A percentile compares a stretch with the other conserved stretches of the same genome.
phyloP scores from a whole-genome alignment of 805 yeast species.

The Priceomyces haplophilus region DNA sequence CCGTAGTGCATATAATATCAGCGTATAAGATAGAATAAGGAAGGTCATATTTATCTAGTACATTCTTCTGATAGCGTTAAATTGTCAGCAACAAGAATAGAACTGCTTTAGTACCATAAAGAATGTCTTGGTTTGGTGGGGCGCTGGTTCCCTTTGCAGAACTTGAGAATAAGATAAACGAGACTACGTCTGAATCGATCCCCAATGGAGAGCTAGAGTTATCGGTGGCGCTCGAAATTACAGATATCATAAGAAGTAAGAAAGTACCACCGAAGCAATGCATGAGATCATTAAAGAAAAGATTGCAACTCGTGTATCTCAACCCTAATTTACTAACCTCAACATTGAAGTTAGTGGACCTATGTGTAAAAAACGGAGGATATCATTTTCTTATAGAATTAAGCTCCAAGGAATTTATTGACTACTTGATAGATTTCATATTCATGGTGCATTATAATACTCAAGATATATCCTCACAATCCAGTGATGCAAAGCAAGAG shows the following conservation, averaged over 20 bases:
- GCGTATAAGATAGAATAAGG: too few relatives aligned
- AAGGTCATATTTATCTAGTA: too few relatives aligned
- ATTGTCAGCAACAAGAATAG: not conserved
- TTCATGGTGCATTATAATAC: constrained; percentile 38
- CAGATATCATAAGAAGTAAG: constrained; percentile 82
- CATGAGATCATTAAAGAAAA: constrained; percentile 76
- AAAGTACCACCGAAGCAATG: constrained; percentile 76
- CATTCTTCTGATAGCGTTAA: constrained; percentile 6
- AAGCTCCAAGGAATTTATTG: constrained; percentile 82
- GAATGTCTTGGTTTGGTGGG: constrained; percentile 56
- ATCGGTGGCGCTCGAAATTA: constrained; percentile 69
- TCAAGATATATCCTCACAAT: constrained; percentile 22
- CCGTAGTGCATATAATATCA: not conserved
- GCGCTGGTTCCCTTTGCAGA: constrained; percentile 31
- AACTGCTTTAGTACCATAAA: not conserved
- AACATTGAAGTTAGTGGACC: constrained; percentile 72
- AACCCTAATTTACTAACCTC: constrained; percentile 82
- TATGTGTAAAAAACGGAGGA: constrained; percentile 93
- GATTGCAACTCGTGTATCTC: constrained; percentile 53
- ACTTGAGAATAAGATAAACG: constrained; percentile 62
- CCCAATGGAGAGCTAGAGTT: constrained; percentile 88
- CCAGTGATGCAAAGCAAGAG: constrained; percentile 21
- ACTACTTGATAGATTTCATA: constrained; percentile 56
- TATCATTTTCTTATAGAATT: constrained; percentile 75
- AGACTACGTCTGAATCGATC: constrained; percentile 84